phyloP scores from a whole-genome alignment of 2,329 filamentous ascomycete genomes.

The Cytospora paraplurivora region DNA sequence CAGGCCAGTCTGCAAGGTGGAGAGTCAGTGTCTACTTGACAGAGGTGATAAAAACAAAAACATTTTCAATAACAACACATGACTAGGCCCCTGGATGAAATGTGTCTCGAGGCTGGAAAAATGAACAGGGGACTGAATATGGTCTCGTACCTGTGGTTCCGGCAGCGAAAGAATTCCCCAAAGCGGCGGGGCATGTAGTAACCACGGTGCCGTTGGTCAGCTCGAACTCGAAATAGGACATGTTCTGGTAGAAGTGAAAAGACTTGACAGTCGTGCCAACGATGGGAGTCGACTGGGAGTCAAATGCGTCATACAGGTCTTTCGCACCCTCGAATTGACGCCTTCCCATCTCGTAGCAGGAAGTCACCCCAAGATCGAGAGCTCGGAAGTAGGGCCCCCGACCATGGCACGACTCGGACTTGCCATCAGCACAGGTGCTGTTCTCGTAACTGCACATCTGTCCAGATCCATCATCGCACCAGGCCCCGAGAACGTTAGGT shows the following conservation, averaged over 20 bases:
- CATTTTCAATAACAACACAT: too few species aligned
- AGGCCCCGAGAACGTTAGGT: slow-evolving; percentile 81
- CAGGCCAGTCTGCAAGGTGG: slow-evolving; percentile 69
- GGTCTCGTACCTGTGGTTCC: slow-evolving; percentile 62
- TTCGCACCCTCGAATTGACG: slow-evolving; percentile 66
- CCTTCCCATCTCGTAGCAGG: slow-evolving; percentile 73
- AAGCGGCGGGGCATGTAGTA: slow-evolving; percentile 77
- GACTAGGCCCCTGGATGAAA: too few species aligned
- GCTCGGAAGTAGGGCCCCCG: slow-evolving; percentile 67
- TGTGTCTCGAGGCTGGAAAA: too few species aligned
- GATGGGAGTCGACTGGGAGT: slow-evolving; percentile 50
- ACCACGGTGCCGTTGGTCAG: slow-evolving; percentile 72
- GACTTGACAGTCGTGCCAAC: slow-evolving; percentile 69
- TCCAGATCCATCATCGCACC: slow-evolving; percentile 80
- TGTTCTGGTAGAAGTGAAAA: slow-evolving; percentile 80
- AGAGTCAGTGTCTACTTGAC: not conserved
- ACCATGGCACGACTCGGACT: slow-evolving; percentile 68
- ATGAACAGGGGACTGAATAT: too few species aligned
- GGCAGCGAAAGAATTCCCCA: slow-evolving; percentile 88
- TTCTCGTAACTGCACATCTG: slow-evolving; percentile 70
- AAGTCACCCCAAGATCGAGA: slow-evolving; percentile 70
- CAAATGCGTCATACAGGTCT: slow-evolving; percentile 51
- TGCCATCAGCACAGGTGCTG: slow-evolving; percentile 74
- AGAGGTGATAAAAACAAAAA: not conserved
- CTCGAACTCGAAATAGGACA: slow-evolving; percentile 71